Evolutionary conservation across 73 alveolate genomes (phyloP), one percentile per base, ranked within the genome.

Genomic region (Halteria grandinella): DNA sequence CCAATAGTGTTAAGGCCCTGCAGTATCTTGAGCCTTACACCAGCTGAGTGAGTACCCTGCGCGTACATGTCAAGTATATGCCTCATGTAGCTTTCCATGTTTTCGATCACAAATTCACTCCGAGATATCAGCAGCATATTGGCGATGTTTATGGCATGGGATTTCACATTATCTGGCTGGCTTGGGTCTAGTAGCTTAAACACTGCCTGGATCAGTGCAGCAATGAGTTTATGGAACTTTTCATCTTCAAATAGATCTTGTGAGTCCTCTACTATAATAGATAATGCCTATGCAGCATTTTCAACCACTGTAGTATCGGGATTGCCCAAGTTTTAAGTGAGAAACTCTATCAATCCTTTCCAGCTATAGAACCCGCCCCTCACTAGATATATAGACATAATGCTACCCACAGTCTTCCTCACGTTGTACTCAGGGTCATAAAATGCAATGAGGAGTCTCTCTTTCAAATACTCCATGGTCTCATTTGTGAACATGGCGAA

Each of bases 251-350:
- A 53, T 11, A 41, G 55, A 48, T 60, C 28, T 14, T 59, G 25
- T 11, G 80, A 77, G 64, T 77, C 89, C 70, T 77, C 89, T n/a
- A 77, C 77, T 14, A 77, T 77, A 47, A 77, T 44, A 0, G 75
- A 63, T 0, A 77, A 25, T 6, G 89, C 43, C 28, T 63, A 23
- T 10, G 39, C 54, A 8, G 82, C 34, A 31, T 69, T 62, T 24
- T 62, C 80, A 20, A 77, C 59, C 5, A 77, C 64, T 6, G 63
- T 20, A 17, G 1, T 11, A n/a, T 62, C 78, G 15, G 36, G 37
- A n/a, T 17, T 41, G 25, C n/a, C 21, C 23, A 62, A 23, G 24
- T 62, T 36, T 7, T 62, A 31, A 40, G 62, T 62, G 12, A 77
- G 32, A 53, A 63, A 77, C 0, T 55, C 60, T 6, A 77, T 24